Conservation (phyloP, 371 early-diverging fungal species). For the Mucor lusitanicus region DNA sequence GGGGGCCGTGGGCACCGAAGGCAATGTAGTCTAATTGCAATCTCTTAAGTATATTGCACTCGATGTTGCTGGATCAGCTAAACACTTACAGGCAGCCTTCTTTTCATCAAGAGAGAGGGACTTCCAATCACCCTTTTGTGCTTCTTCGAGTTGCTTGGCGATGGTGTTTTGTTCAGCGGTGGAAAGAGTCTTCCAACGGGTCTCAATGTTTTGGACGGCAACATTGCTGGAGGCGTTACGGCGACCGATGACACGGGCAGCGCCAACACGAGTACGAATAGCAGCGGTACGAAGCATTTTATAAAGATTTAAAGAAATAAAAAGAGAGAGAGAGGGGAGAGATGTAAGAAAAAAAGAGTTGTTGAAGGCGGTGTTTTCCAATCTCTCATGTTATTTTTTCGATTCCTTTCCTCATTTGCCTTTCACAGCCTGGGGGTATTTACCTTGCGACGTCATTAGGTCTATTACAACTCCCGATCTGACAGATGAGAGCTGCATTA, state of each 20-base stretch:
- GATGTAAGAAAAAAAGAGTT: slow-evolving; percentile 6
- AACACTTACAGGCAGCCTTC: slow-evolving; percentile 83
- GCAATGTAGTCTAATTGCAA: slow-evolving; percentile 76
- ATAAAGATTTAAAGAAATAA: slow-evolving; percentile 15
- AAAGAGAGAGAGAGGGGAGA: slow-evolving; percentile 23
- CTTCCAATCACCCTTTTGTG: slow-evolving; percentile 95
- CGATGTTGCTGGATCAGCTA: neutral
- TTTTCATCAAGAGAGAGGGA: slow-evolving; percentile 88
- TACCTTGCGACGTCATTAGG: slow-evolving; percentile 2
- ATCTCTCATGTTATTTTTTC: slow-evolving; percentile 1
- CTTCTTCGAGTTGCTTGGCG: slow-evolving; percentile 77
- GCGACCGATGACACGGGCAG: slow-evolving; percentile 39
- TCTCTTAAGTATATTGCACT: neutral
- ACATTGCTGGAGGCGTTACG: slow-evolving; percentile 58
- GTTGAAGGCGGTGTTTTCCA: slow-evolving; percentile 3
- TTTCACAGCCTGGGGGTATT: slow-evolving; percentile 1
- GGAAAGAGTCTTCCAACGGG: slow-evolving; percentile 86
- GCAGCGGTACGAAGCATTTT: slow-evolving; percentile 47
- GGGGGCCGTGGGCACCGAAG: slow-evolving; percentile 93
- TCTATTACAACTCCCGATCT: neutral
- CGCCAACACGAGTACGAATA: slow-evolving; percentile 39
- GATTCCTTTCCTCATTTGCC: neutral
- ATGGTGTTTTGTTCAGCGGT: slow-evolving; percentile 84
- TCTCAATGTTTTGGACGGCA: slow-evolving; percentile 71
- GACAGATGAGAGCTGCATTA: neutral